Evolutionary conservation across 2,329 filamentous ascomycete genomes (phyloP).

Genomic region (Colletotrichum tropicale): DNA sequence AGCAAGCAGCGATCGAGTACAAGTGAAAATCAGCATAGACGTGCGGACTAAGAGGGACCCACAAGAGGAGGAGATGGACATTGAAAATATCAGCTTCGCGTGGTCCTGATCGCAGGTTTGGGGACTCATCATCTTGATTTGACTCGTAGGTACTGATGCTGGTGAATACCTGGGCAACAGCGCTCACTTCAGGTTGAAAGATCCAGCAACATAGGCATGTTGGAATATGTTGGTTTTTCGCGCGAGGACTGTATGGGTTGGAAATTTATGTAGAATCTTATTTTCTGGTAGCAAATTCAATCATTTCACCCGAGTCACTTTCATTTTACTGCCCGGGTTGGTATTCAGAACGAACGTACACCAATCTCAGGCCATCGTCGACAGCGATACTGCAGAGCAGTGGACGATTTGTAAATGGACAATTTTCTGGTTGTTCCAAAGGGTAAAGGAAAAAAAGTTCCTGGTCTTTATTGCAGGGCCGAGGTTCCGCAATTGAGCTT

Average conservation of each 20-base stretch:
- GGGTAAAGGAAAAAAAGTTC: not conserved
- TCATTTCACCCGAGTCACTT: fast-evolving
- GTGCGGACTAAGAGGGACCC: not conserved
- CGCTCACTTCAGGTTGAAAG: not conserved
- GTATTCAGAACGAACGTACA: not conserved
- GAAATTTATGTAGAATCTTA: fast-evolving
- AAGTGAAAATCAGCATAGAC: not conserved
- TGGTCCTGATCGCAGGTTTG: not conserved
- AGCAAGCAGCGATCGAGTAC: not conserved
- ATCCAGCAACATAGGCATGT: fast-evolving
- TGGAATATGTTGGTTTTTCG: not conserved
- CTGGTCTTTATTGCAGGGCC: fast-evolving
- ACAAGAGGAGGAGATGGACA: not conserved
- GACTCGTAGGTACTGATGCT: not conserved
- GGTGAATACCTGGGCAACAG: fast-evolving
- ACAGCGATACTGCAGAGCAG: not conserved
- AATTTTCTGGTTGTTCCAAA: too few relatives aligned
- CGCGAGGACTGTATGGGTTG: not conserved
- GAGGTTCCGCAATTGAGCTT: not conserved
- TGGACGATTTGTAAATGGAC: not conserved
- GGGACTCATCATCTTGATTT: not conserved
- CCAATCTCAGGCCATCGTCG: not conserved
- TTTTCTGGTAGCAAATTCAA: fast-evolving
- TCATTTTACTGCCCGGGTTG: not conserved
- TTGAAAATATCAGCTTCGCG: not conserved